Conservation (phyloP, 176 grass and related monocot genomes). For the Tillandsia fasciculata region DNA sequence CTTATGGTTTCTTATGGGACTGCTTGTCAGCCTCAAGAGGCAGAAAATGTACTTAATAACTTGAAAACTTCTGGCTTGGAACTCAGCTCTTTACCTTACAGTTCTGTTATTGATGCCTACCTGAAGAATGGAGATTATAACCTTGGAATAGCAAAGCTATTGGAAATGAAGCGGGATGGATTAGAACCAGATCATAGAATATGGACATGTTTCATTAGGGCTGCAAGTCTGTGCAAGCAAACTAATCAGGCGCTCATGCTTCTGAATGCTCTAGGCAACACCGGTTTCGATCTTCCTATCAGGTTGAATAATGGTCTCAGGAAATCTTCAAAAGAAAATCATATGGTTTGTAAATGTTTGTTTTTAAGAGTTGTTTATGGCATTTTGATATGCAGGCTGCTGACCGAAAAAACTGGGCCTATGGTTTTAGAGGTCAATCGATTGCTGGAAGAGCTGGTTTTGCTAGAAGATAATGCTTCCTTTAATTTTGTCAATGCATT, state of each 20-base stretch:
- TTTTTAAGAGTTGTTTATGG: conserved; percentile 12
- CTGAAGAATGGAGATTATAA: conserved; percentile 76
- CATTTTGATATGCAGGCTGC: conserved; percentile 42
- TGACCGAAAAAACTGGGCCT: conserved; percentile 46
- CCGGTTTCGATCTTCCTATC: conserved; percentile 81
- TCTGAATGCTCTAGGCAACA: conserved; percentile 53
- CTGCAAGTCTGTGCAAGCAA: conserved; percentile 77
- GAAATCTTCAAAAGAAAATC: conserved; percentile 12
- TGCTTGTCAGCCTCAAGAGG: conserved; percentile 59
- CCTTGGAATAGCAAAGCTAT: conserved; percentile 54
- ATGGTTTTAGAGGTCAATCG: conserved; percentile 40
- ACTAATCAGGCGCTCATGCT: conserved; percentile 63
- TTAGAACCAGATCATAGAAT: conserved; percentile 81
- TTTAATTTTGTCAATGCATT: conserved; percentile 97
- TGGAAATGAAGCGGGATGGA: conserved; percentile 72
- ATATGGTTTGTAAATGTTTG: conserved; percentile 4
- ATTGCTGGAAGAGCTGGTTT: conserved; percentile 44
- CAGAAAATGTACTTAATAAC: conserved; percentile 77
- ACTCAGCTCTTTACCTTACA: conserved; percentile 69
- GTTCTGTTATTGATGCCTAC: conserved; percentile 78
- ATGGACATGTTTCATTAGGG: conserved; percentile 92
- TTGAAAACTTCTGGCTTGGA: conserved; percentile 59
- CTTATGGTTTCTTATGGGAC: conserved; percentile 84
- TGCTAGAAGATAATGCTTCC: conserved; percentile 52
- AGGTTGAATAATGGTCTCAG: conserved; percentile 35